These are phyloP conservation scores for Pythium biforme DNA, from an alignment of 352 stramenopile genomes.

Conservation along the genomic window DNA sequence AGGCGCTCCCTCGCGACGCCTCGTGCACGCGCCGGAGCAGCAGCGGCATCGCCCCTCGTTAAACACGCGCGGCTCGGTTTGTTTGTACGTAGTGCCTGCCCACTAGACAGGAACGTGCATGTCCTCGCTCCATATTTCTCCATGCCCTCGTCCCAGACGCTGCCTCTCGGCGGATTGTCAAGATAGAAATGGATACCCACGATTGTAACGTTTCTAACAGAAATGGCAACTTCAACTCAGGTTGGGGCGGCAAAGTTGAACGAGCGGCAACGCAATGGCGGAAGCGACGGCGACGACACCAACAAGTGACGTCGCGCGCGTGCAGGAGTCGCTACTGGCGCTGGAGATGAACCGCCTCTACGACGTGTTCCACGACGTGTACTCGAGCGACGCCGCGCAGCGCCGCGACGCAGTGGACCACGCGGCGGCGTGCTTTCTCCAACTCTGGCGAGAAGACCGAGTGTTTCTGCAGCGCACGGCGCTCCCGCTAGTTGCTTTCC, in stretches of 20 bases:
- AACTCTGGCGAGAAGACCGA: constrained; percentile 22
- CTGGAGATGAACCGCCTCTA: constrained; percentile 24
- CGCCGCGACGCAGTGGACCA: constrained; percentile 10
- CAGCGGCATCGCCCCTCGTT: background rate
- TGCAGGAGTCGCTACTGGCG: constrained; percentile 21
- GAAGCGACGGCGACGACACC: too few relatives aligned
- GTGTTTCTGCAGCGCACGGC: constrained; percentile 18
- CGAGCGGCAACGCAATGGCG: too few relatives aligned
- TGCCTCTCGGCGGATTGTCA: background rate
- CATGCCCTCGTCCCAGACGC: constrained; percentile 1
- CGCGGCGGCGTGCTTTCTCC: constrained; percentile 1
- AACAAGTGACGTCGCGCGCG: constrained; percentile 1
- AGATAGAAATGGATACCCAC: constrained; percentile 27
- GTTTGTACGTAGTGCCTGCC: too few relatives aligned
- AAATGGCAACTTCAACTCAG: constrained; percentile 19
- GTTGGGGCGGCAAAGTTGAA: background rate
- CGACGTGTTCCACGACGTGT: constrained; percentile 9
- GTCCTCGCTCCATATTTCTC: background rate
- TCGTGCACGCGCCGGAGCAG: background rate
- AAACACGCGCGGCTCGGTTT: too few relatives aligned
- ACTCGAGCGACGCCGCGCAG: background rate
- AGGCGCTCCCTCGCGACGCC: constrained; percentile 9
- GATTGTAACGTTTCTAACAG: constrained; percentile 12
- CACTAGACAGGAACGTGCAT: too few relatives aligned
- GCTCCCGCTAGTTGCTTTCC: constrained; percentile 19